Base-by-base conservation (phyloP, 2,329 filamentous ascomycete genomes). In the Ophiocordyceps camponoti-floridani region DNA sequence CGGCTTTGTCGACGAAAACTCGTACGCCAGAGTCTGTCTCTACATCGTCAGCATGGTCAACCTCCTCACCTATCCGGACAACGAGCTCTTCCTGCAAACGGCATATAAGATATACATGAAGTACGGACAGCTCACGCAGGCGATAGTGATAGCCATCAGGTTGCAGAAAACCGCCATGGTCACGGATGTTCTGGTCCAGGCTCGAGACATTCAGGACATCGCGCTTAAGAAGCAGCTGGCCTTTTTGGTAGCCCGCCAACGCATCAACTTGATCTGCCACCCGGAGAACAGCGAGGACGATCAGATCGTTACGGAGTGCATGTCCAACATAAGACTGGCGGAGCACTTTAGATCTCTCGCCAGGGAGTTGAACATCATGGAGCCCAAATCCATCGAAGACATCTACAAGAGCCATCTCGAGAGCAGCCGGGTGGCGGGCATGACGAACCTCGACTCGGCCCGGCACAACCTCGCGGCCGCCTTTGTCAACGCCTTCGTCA, bases 1-100 rank as follows among this genome's bases (percentile, higher is more conserved):
- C 46, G 75, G 86, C 52, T 93, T 88, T 55, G 73, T 98, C 44
- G 91, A 98, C 61, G 82, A 93, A 61, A 82, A 96, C 65, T 96
- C 88, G 26, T 98, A 94, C 61, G 72, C 83, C 44, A 73, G 91
- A 57, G 91, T 95, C 46, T 96, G 91, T 60, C 67, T 98, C 53
- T 98, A 98, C 67, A 94, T 98, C 82, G 86, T 94, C 54, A 94
- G 86, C 69, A 96, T 96, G 84, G 91, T 98, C 53, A 94, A 91
- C 58, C 76, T 98, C 18, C 78, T 98, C 61, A 95, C 91, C 45
- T 96, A 94, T 58, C 91, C 91, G 40, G 91, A 98, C 64, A 95
- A 98, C 63, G 85, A 95, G 59, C 80, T 84, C 55, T 96, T 98
- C 65, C 79, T 98, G 48, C 81, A 79, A 51, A 94, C 89, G 8